These are phyloP conservation scores for Allium sativum DNA, from an alignment of 106 monocot genomes.

Conservation along the genomic window DNA sequence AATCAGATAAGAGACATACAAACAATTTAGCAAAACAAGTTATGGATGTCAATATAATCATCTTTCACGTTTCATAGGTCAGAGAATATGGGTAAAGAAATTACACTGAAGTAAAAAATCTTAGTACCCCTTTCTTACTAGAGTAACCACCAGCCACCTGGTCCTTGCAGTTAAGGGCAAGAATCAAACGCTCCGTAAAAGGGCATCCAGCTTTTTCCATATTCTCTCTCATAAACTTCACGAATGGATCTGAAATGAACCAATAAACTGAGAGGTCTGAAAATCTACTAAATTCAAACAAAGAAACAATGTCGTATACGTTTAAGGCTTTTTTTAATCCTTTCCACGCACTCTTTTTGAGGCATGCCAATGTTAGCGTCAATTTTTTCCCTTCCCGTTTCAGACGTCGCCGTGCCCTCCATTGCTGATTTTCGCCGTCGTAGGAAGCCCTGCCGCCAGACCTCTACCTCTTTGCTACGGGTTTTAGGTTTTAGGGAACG, in stretches of 20 bases:
- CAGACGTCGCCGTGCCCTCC: not conserved
- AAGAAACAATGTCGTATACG: conserved; percentile 1
- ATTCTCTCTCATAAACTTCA: conserved; percentile 50
- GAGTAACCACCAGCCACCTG: conserved; percentile 38
- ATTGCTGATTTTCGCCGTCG: not conserved
- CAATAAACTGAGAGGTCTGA: not conserved
- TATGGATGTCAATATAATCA: not conserved
- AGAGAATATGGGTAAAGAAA: not conserved
- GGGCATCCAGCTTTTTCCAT: conserved; percentile 68
- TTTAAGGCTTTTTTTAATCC: conserved; percentile 19
- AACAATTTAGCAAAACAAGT: not conserved
- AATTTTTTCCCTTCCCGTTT: conserved; percentile 5
- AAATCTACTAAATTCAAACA: too few species aligned
- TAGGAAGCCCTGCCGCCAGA: too few species aligned
- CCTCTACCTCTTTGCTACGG: too few species aligned
- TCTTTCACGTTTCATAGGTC: not conserved
- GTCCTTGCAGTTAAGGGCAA: conserved; percentile 33
- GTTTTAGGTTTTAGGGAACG: too few species aligned
- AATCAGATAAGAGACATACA: not conserved
- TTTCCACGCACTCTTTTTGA: conserved; percentile 18
- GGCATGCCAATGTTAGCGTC: conserved; percentile 8
- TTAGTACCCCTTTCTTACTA: conserved; percentile 34
- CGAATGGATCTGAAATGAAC: conserved; percentile 38
- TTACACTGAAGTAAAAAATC: not conserved
- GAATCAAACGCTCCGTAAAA: conserved; percentile 29